These are phyloP conservation scores for Boletus rufocinnamomeus DNA, from an alignment of 768 basidiomycete species.

Conservation along the genomic window DNA sequence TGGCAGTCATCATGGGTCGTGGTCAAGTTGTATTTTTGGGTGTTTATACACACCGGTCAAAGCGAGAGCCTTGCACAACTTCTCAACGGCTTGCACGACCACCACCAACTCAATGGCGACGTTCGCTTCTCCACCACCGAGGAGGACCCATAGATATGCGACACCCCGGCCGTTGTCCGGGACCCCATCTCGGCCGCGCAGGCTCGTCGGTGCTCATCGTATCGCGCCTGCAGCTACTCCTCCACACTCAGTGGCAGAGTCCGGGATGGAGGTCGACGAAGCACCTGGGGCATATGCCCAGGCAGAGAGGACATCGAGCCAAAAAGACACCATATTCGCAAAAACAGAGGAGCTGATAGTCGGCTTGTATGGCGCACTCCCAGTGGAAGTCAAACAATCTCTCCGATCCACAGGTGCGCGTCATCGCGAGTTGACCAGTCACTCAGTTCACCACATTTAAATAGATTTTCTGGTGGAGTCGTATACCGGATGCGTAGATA, in stretches of 20 bases:
- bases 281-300: constrained; percentile 40
- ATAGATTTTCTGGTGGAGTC: constrained; percentile 70
- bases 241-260: constrained; percentile 41
- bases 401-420: constrained; percentile 62
- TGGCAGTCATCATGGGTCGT: constrained; percentile 13
- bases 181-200: constrained; percentile 31
- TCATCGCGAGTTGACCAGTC: background rate
- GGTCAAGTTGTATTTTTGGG: constrained; percentile 5
- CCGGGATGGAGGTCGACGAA: constrained; percentile 73
- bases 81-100: background rate
- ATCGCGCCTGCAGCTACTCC: constrained; percentile 21
- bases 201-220: constrained; percentile 29
- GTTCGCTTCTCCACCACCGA: constrained; percentile 63
- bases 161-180: constrained; percentile 28
- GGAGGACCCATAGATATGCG: constrained; percentile 44
- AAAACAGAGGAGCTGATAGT: constrained; percentile 72
- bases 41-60: constrained; percentile 6
- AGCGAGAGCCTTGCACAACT: background rate
- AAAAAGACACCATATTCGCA: constrained; percentile 53
- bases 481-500: constrained; percentile 72
- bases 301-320: constrained; percentile 38
- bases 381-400: constrained; percentile 72
- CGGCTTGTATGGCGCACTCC: constrained; percentile 67
- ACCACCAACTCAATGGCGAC: constrained; percentile 39
- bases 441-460: background rate